Conservation (phyloP, 805 yeast species). For the Kluyveromyces starmeri region DNA sequence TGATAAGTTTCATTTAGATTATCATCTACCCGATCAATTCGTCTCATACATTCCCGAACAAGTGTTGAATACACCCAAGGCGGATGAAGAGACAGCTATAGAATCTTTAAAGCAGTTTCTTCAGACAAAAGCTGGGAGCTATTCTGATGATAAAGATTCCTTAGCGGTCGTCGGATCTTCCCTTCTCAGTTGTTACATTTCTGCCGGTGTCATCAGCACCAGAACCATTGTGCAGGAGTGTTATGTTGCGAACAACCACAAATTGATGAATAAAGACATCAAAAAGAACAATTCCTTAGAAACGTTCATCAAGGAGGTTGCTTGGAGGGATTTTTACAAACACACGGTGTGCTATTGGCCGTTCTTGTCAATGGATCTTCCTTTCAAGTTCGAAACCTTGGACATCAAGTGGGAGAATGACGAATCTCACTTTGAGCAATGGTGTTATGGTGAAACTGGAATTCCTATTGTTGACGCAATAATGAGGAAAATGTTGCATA, state of each 20-base stretch:
- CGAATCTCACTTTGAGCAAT: slow-evolving; percentile 33
- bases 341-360: slow-evolving; percentile 45
- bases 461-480: slow-evolving; percentile 50
- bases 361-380: slow-evolving; percentile 40
- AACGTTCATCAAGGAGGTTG: slow-evolving; percentile 44
- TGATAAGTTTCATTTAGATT: too few species aligned
- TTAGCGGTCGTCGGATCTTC: slow-evolving; percentile 26
- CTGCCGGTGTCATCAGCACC: slow-evolving; percentile 40
- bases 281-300: slow-evolving; percentile 31
- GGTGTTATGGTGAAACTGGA: slow-evolving; percentile 50
- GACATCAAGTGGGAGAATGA: slow-evolving; percentile 38
- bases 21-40: slow-evolving; percentile 15
- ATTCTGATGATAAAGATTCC: slow-evolving; percentile 15
- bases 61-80: slow-evolving; percentile 10
- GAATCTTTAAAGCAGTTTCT: slow-evolving; percentile 15
- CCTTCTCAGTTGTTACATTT: slow-evolving; percentile 37
- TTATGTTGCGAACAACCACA: slow-evolving; percentile 22
- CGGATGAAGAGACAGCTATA: slow-evolving; percentile 15
- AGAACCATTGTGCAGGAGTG: slow-evolving; percentile 31
- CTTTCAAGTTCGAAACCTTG: slow-evolving; percentile 37
- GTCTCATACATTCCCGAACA: slow-evolving; percentile 11
- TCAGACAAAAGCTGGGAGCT: slow-evolving; percentile 8
- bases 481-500: slow-evolving; percentile 43
- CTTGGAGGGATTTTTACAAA: slow-evolving; percentile 51
- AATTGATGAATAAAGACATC: slow-evolving; percentile 14